Evolutionary conservation across 352 stramenopile genomes (phyloP), one percentile per base, ranked within the genome.

Genomic region (Phytophthora capsici): DNA sequence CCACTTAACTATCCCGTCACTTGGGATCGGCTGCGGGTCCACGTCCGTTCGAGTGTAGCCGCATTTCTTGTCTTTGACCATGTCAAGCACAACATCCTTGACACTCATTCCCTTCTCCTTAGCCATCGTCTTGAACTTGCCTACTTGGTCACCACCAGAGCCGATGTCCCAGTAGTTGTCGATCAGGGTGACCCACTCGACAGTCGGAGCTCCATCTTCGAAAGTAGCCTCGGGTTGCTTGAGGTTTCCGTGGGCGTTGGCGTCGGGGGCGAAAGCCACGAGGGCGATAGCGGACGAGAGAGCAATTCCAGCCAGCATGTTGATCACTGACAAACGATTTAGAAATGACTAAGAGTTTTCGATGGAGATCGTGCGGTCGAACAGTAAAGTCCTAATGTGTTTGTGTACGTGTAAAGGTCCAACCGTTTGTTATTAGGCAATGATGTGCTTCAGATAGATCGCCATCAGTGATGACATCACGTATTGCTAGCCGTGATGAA

Each of bases 121-220:
- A 13, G 70, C 54, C 56, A 78, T 65, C 1, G 49, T 67, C 47
- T 71, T 69, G 47, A 63, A 78, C 26, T 47, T 67, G 37, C 60
- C 66, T 41, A 66, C 46, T 65, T 75, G 61, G 56, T 78, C 65
- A 9, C 59, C 70, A 2, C 57, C 61, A 14, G 38, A 64, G 14
- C 70, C 70, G 13, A 78, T 64, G 10, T 73, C 50, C 70, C 70
- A 78, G 52, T 69, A 78, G 25, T 76, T 69, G 32, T 68, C 53
- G 14, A 69, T 58, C 30, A 63, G 6, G 0, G 57, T 52, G 22
- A 76, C 43, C 63, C 57, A 76, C 5, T 49, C 46, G 16, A 60
- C 55, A 14, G 32, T 52, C 4, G 55, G 26, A 3, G 13, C 30
- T 36, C 56, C 57, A 23, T 63, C 48, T 5, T 56, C 44, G 52